Base-by-base conservation (phyloP, 2,329 filamentous ascomycete species). In the Colletotrichum magnum region DNA sequence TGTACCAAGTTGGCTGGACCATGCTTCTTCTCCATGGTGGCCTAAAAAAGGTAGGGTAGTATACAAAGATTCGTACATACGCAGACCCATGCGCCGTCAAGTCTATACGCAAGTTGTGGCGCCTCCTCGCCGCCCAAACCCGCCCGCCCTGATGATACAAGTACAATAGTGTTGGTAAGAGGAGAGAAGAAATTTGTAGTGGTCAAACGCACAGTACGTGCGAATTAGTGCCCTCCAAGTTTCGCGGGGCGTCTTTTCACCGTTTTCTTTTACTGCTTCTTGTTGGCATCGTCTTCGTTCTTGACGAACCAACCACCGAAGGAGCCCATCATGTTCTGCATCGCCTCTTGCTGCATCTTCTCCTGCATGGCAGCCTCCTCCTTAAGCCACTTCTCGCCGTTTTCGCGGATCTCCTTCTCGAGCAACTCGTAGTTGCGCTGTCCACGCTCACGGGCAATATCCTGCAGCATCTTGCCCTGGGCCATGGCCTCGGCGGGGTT, bases 381-480 rank as follows among this genome's bases (percentile, higher is more conserved):
- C 85, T 95, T 95, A 74, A 99, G 86, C 94, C 95, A 98, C 83
- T 95, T 94, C 80, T 95, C 94, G 60, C 95, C 96, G 78, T 98
- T 96, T 80, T 97, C 93, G 54, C 92, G 88, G 75, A 99, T 97
- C 83, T 97, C 93, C 82, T 91, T 92, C 81, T 98, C 95, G 71
- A 98, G 87, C 74, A 91, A 83, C 84, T 97, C 90, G 82, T 98
- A 99, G 81, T 95, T 93, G 79, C 92, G 92, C 83, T 95, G 93
- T 41, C 96, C 96, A 58, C 94, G 89, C 83, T 99, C 96, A 58
- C 96, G 91, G 58, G 96, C 94, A 80, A 97, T 91, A 78, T 99
- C 96, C 82, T 95, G 94, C 73, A 98, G 85, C 94, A 98, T 98
- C 88, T 98, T 99, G 75, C 95, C 96, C 81, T 97, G 91, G 2